Conservation (phyloP, 768 basidiomycete species). For the Termitomyces eurrhizus region DNA sequence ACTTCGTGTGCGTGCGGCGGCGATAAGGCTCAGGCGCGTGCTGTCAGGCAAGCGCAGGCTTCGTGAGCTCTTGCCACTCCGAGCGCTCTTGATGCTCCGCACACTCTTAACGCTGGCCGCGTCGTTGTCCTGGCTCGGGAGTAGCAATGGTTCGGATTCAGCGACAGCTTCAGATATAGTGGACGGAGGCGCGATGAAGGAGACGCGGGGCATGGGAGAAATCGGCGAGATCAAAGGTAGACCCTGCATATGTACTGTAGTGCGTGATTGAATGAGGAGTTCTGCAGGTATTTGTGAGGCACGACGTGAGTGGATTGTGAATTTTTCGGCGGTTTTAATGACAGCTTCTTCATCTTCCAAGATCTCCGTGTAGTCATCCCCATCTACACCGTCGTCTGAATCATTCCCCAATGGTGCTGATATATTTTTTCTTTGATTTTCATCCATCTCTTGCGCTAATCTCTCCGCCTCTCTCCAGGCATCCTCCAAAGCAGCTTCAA, state of each 20-base stretch:
- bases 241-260: conserved; percentile 11
- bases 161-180: background rate
- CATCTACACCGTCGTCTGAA: conserved; percentile 28
- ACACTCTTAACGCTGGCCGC: conserved; percentile 33
- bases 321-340: conserved; percentile 45
- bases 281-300: conserved; percentile 13
- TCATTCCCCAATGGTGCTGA: background rate
- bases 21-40: conserved; percentile 38
- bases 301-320: conserved; percentile 29
- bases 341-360: conserved; percentile 25
- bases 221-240: conserved; percentile 15
- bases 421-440: conserved; percentile 37
- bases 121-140: conserved; percentile 29
- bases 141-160: background rate
- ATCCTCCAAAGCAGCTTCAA: conserved; percentile 72
- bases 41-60: conserved; percentile 22
- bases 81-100: conserved; percentile 31
- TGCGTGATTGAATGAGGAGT: conserved; percentile 12
- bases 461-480: conserved; percentile 79
- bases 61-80: conserved; percentile 30
- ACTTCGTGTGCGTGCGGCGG: conserved; percentile 64
- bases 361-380: conserved; percentile 10
- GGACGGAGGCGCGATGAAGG: conserved; percentile 4
- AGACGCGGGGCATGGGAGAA: conserved; percentile 15
- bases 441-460: conserved; percentile 70